phyloP scores from a whole-genome alignment of 805 yeast genomes.

The Suhomyces prunicola region DNA sequence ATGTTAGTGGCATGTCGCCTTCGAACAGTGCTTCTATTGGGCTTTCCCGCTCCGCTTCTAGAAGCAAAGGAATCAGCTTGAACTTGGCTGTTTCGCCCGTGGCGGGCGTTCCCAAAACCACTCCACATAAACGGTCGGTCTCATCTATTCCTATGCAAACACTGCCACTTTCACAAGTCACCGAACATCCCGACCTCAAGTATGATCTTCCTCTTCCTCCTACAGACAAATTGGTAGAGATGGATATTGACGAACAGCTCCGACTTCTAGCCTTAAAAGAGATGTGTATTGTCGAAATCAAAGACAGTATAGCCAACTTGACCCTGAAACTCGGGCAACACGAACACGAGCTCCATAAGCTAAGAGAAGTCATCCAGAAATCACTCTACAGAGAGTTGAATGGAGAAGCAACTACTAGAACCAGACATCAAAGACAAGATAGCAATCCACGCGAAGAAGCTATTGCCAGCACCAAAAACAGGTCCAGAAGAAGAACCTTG shows the following conservation, averaged over 20 bases:
- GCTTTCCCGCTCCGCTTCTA: slow-evolving; percentile 7
- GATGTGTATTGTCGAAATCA: slow-evolving; percentile 62
- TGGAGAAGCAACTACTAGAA: slow-evolving; percentile 1
- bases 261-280: slow-evolving; percentile 66
- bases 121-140: background rate
- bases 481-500: slow-evolving; percentile 11
- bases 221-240: slow-evolving; percentile 21
- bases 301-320: slow-evolving; percentile 50
- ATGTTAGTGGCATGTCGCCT: background rate
- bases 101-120: background rate
- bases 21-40: background rate
- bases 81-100: slow-evolving; percentile 31
- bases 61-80: slow-evolving; percentile 32
- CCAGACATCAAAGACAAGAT: slow-evolving; percentile 14
- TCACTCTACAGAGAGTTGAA: slow-evolving; percentile 43
- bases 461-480: slow-evolving; percentile 28
- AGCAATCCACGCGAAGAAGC: slow-evolving; percentile 29
- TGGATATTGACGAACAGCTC: slow-evolving; percentile 52
- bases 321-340: slow-evolving; percentile 36
- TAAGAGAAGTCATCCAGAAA: slow-evolving; percentile 47
- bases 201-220: slow-evolving; percentile 33
- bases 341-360: slow-evolving; percentile 47
- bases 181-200: slow-evolving; percentile 13
- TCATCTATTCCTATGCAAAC: background rate
- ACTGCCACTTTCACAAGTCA: slow-evolving; percentile 1